A percentile compares a stretch with the other conserved stretches of the same genome.
Evolutionary conservation across 768 basidiomycete species (phyloP).

Genomic region (Piloderma croceum): DNA sequence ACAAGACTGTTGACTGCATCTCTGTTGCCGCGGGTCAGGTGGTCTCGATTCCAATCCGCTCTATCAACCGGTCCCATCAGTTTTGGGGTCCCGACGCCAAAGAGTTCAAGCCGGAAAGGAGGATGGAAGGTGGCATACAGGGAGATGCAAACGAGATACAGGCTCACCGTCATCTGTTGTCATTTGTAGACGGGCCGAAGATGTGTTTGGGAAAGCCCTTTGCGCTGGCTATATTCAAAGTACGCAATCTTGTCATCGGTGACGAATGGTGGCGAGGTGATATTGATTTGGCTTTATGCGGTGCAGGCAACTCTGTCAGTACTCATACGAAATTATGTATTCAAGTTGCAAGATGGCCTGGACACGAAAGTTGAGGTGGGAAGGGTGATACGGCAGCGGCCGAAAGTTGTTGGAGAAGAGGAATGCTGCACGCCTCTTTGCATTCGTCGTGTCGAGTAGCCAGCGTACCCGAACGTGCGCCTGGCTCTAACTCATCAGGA

Average conservation of each 20-base stretch:
- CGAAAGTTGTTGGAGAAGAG: slow-evolving; percentile 28
- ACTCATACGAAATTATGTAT: slow-evolving; percentile 37
- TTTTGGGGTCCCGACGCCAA: slow-evolving; percentile 44
- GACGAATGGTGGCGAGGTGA: no score
- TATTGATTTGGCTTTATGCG: no score
- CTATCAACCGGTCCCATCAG: slow-evolving; percentile 34
- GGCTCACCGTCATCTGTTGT: slow-evolving; percentile 35
- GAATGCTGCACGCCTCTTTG: slow-evolving; percentile 26
- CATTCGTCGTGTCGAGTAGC: slow-evolving; percentile 23
- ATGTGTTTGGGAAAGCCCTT: slow-evolving; percentile 42
- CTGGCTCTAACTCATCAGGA: no score
- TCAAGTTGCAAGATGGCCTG: slow-evolving; percentile 37
- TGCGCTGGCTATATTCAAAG: slow-evolving; percentile 39
- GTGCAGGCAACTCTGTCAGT: slow-evolving; percentile 43
- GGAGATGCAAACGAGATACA: slow-evolving; percentile 31
- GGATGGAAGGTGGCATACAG: slow-evolving; percentile 27
- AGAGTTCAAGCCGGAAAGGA: slow-evolving; percentile 39
- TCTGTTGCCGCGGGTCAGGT: slow-evolving; percentile 34
- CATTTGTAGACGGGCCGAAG: slow-evolving; percentile 41
- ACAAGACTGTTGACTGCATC: no score
- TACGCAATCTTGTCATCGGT: slow-evolving; percentile 11
- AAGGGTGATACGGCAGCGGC: slow-evolving; percentile 32
- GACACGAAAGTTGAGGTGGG: slow-evolving; percentile 26
- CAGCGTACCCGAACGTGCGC: no score
- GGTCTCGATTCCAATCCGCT: slow-evolving; percentile 33